Percentiles rank a stretch among this genome's conserved stretches.
These are phyloP conservation scores for Boletus edulis DNA, from an alignment of 768 basidiomycete genomes.

Conservation along the genomic window DNA sequence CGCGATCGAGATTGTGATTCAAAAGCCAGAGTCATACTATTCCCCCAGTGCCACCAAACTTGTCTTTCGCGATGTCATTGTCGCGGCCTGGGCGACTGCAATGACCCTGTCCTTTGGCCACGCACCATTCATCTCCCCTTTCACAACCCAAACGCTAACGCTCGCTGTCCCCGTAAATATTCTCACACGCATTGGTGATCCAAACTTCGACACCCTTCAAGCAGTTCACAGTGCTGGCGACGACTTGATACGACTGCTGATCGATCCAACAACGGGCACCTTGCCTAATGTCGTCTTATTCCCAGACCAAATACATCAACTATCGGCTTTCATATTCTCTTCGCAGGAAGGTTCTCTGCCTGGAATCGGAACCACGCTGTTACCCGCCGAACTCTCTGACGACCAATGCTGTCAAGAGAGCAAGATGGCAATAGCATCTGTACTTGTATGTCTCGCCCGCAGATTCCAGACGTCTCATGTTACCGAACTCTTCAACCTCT, in stretches of 20 bases:
- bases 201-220: conserved; percentile 36
- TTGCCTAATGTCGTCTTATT: conserved; percentile 42
- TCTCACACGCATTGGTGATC: conserved; percentile 27
- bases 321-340: conserved; percentile 39
- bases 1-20: conserved; percentile 43
- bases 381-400: conserved; percentile 25
- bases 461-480: conserved; percentile 36
- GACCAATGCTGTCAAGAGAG: conserved; percentile 23
- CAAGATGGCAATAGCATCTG: conserved; percentile 36
- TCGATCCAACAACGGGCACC: conserved; percentile 35
- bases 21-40: conserved; percentile 23
- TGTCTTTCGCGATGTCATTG: conserved; percentile 37
- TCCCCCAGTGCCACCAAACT: conserved; percentile 20
- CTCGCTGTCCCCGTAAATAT: conserved; percentile 21
- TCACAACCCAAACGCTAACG: conserved; percentile 20
- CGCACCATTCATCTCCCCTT: conserved; percentile 18
- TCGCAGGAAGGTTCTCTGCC: conserved; percentile 34
- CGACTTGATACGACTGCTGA: conserved; percentile 31
- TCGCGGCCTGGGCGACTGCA: conserved; percentile 38
- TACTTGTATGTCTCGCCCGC: conserved; percentile 46
- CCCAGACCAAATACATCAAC: conserved; percentile 37
- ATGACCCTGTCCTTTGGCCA: conserved; percentile 29
- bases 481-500: conserved; percentile 22
- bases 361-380: conserved; percentile 26
- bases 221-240: conserved; percentile 35